Base-by-base conservation (phyloP, 2,329 filamentous ascomycete genomes). In the Microcyclospora tardicrescens region DNA sequence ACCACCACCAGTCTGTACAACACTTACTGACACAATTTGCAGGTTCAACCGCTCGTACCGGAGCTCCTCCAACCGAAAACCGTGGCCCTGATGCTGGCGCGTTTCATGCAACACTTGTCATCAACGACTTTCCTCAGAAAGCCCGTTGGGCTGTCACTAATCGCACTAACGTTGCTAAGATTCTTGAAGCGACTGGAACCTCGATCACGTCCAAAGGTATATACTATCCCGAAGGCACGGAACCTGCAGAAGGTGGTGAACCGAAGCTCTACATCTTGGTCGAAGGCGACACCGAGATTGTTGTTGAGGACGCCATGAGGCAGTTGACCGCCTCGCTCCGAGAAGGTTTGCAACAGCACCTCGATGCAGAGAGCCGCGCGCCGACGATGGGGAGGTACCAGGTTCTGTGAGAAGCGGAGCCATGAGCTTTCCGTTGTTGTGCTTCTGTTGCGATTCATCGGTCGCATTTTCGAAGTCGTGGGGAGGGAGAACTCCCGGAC, bases 101-200 rank as follows among this genome's bases (percentile, higher is more conserved):
- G 0, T 98, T 86, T 72, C 91, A 98, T 60, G 87, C 91, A 12
- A 96, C 89, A 3, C 71, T 98, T 44, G 91, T 96, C 62, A 98
- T 98, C 74, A 98, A 98, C 62, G 91, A 98, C 63, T 96, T 96
- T 63, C 91, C 91, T 28, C 91, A 98, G 61, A 96, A 95, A 69
- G 91, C 91, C 47, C 77, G 91, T 52, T 98, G 91, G 91, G 89
- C 86, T 10, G 91, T 98, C 65, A 98, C 91, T 30, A 98, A 98
- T 61, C 78, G 91, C 48, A 96, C 91, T 28, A 98, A 98, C 55
- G 91, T 98, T 41, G 87, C 89, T 51, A 98, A 96, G 70, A 95
- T 98, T 51, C 72, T 98, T 47, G 91, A 98, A 56, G 76, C 84
- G 9, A 95, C 89, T 0, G 89, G 86, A 31, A 93, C 87, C 1